Base-by-base conservation (phyloP, 2,329 filamentous ascomycete genomes). In the Ceratocystis lukuohia region DNA sequence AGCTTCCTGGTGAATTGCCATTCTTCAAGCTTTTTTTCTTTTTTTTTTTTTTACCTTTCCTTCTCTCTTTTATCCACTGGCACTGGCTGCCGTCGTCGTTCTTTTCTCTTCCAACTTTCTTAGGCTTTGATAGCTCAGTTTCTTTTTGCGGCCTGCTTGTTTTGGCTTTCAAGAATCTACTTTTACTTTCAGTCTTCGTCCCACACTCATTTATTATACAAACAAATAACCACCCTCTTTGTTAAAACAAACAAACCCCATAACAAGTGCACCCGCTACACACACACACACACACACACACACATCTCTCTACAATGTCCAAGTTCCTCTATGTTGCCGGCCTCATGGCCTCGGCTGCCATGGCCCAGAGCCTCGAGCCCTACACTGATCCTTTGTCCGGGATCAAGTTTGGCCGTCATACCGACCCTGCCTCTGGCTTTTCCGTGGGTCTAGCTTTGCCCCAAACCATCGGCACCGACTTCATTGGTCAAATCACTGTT, bases 401-500 rank as follows among this genome's bases (percentile, higher is more conserved):
- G 28, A 81, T 82, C 67, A 73, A 74, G 6, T 81, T 78, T 69
- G 72, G 76, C 63, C 72, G 72, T 5, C 77, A 74, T 64, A 68
- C 68, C 3, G 65, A 66, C 61, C 2, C 48, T 44, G 71, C 75
- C 37, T 70, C 74, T 30, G 77, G 76, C 28, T 82, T 75, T 71
- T 75, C 71, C 30, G 79, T 82, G 65, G 80, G 80, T 70, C 75
- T 84, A 48, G 80, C 79, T 1, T 71, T 83, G 1, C 81, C 82
- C 1, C 75, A 80, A 68, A 77, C 74, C 10, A 72, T 78, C 15
- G 76, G 73, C 0, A 77, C 76, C 10, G 82, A 84, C 71, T 78
- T 84, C 69, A 82, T 84, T 68, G 80, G 78, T 6, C 80, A 83
- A 70, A 75, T 85, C 57, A 77, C 82, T 1, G 72, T 72, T 0